These are phyloP conservation scores for Monosporascus sp. DNA, from an alignment of 2,329 filamentous ascomycete species.

Conservation along the genomic window DNA sequence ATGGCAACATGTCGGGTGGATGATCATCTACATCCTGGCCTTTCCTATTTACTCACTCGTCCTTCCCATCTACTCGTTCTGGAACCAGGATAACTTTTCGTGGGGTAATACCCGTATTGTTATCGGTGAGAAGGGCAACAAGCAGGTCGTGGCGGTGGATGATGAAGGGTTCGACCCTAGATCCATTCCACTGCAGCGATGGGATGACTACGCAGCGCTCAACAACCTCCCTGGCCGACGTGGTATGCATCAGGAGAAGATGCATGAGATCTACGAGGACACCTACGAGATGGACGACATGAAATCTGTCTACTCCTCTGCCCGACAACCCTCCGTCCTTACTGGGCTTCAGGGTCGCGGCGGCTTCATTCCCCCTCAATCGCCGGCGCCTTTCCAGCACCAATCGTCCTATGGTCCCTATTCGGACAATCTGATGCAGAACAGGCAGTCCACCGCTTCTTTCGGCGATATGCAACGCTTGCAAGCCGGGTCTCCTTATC, in stretches of 20 bases:
- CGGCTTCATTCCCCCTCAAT: constrained; percentile 77
- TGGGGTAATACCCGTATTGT: constrained; percentile 99
- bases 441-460: constrained; percentile 71
- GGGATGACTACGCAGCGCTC: constrained; percentile 87
- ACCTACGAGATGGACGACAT: constrained; percentile 98
- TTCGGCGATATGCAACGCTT: constrained; percentile 48
- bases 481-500: constrained; percentile 46
- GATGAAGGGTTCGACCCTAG: constrained; percentile 85
- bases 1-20: constrained; percentile 99
- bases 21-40: constrained; percentile 97
- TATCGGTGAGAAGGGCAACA: constrained; percentile 86
- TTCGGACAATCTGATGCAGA: constrained; percentile 45
- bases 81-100: constrained; percentile 98
- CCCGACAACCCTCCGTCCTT: constrained; percentile 80
- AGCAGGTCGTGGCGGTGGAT: constrained; percentile 82
- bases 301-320: constrained; percentile 91
- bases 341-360: constrained; percentile 71
- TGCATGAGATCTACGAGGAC: constrained; percentile 61
- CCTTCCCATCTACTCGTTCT: constrained; percentile 95
- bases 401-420: constrained; percentile 42
- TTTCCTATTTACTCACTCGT: constrained; percentile 91
- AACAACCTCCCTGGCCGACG: constrained; percentile 92
- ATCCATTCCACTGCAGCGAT: constrained; percentile 88
- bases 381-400: constrained; percentile 65
- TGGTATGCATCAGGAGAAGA: constrained; percentile 63